Evolutionary conservation across 106 monocot species (phyloP).

Genomic region (Dioscorea alata): DNA sequence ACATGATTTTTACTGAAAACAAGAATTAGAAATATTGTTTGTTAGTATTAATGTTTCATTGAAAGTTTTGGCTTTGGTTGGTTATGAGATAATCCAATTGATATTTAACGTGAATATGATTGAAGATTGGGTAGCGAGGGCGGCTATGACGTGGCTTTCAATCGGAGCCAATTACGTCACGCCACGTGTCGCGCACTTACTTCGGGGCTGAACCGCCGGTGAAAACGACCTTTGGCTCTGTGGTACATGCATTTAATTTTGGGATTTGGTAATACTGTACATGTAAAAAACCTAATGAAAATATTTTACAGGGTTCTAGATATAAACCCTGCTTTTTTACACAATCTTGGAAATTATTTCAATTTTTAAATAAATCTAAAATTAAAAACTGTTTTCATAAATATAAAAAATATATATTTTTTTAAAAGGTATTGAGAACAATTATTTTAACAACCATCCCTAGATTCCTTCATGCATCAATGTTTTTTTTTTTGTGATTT

Average conservation of each 20-base stretch:
- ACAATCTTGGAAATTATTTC: too few species aligned
- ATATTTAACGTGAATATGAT: neutral
- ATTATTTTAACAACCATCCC: too few species aligned
- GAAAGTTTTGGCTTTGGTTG: neutral
- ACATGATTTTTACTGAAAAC: too few species aligned
- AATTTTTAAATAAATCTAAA: too few species aligned
- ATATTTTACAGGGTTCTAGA: neutral
- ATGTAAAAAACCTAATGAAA: neutral
- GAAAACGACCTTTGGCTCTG: neutral
- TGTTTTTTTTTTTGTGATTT: too few species aligned
- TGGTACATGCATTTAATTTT: neutral
- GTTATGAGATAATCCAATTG: neutral
- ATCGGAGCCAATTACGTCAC: neutral
- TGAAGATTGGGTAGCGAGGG: neutral
- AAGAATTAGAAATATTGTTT: neutral
- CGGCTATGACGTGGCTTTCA: neutral
- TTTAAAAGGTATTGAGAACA: too few species aligned
- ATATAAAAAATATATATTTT: too few species aligned
- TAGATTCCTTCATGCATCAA: too few species aligned
- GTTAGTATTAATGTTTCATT: neutral
- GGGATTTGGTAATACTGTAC: neutral
- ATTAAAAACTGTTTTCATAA: too few species aligned
- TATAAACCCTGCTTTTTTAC: neutral
- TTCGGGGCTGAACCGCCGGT: neutral
- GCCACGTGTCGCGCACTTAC: neutral